Evolutionary conservation across 139 green algal species (phyloP).

Genomic region (Edaphochlamys debaryana): DNA sequence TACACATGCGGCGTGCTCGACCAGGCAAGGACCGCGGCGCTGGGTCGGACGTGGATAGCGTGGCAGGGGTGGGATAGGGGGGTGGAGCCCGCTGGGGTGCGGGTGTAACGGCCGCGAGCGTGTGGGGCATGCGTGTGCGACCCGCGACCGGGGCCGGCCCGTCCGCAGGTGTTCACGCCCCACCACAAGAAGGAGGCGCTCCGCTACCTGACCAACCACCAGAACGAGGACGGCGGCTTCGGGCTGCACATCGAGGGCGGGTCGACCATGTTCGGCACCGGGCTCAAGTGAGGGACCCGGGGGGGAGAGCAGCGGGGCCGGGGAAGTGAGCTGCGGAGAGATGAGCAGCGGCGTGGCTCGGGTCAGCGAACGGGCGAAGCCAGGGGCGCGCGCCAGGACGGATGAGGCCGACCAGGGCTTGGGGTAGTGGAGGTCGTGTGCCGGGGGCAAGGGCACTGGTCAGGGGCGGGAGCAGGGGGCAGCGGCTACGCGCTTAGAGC

Average conservation of each 20-base stretch:
- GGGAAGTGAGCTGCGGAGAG: background rate
- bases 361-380: background rate
- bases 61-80: no score
- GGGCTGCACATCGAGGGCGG: slow-evolving; percentile 98
- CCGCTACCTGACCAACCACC: slow-evolving; percentile 95
- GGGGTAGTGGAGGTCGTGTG: background rate
- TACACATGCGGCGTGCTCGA: slow-evolving; percentile 85
- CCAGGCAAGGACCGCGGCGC: no score
- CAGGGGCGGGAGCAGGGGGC: no score
- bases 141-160: no score
- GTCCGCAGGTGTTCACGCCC: slow-evolving; percentile 23
- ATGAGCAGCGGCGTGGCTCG: background rate
- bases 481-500: no score
- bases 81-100: background rate
- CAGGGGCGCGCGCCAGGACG: background rate
- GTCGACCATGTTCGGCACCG: slow-evolving; percentile 99
- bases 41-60: no score
- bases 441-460: background rate
- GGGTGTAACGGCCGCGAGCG: background rate
- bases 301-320: background rate
- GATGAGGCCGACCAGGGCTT: background rate
- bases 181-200: slow-evolving; percentile 83
- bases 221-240: slow-evolving; percentile 96
- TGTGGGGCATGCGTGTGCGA: no score
- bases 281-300: slow-evolving; percentile 71